Conservation (phyloP, 2,329 filamentous ascomycete genomes). For the Venturia effusa region DNA sequence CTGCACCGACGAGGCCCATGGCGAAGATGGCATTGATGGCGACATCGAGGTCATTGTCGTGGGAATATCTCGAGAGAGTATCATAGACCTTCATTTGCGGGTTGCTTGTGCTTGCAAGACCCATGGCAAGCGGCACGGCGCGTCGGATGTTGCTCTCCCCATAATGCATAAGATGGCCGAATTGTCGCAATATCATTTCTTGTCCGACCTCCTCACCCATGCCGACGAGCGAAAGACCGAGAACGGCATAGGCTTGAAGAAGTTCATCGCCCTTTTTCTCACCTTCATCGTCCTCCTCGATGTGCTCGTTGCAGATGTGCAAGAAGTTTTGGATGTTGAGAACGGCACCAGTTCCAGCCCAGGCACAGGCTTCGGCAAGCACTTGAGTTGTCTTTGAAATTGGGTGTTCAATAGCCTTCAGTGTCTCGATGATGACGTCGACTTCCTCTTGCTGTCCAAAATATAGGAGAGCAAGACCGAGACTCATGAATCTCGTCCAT, state of each 20-base stretch:
- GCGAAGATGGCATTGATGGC: constrained; percentile 98
- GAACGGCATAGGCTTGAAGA: constrained; percentile 88
- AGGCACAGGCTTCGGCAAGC: constrained; percentile 91
- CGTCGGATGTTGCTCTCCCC: constrained; percentile 95
- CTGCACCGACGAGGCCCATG: constrained; percentile 93
- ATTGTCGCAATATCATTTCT: constrained; percentile 96
- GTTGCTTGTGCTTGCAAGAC: constrained; percentile 91
- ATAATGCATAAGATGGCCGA: constrained; percentile 98
- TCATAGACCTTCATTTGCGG: constrained; percentile 99
- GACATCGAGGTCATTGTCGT: constrained; percentile 97
- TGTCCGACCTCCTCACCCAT: constrained; percentile 99
- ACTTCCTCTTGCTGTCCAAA: constrained; percentile 97
- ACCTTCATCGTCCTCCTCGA: constrained; percentile 69
- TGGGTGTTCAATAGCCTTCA: constrained; percentile 94
- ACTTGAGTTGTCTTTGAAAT: constrained; percentile 95
- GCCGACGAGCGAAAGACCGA: constrained; percentile 85
- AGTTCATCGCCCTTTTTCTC: constrained; percentile 61
- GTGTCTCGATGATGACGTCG: constrained; percentile 91
- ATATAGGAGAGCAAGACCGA: constrained; percentile 86
- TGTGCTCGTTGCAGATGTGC: constrained; percentile 95
- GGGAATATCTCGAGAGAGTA: constrained; percentile 90
- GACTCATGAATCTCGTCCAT: constrained; percentile 93
- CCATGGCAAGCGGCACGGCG: constrained; percentile 92
- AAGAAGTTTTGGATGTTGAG: constrained; percentile 94
- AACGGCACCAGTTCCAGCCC: constrained; percentile 94